Base-by-base conservation (phyloP, 2,329 filamentous ascomycete species). In the Sphaerostilbella broomeana region DNA sequence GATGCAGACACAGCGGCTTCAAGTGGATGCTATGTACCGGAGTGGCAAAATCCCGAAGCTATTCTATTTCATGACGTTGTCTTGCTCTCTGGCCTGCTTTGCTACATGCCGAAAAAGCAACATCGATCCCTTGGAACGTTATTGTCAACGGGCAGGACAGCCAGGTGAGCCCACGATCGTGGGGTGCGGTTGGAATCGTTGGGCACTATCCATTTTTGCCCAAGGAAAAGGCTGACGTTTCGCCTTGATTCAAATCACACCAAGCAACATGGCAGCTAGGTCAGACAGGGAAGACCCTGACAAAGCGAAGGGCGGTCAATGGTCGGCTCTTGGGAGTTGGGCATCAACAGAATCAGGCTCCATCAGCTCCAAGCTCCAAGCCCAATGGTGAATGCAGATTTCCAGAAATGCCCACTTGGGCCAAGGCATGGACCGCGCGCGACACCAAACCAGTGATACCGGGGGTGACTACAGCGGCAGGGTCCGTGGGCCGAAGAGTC, bases 301-400 rank as follows among this genome's bases (percentile, higher is more conserved):
- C 29, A 19, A 21, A 18, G 30, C 24, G 22, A 33, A 28, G 26
- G 24, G 24, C 30, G 38, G 38, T 33, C 20, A 16, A 27, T 36
- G 42, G 38, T 35, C 30, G 34, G 42, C 38, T 28, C 33, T 20
- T 31, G 18, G 21, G 15, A 24, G 21, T 42, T 42, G 42, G 42
- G 42, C 42, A 44, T 20, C 42, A 44, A 44, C n/a, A n/a, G n/a
- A 33, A 21, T 42, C 42, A 22, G 42, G 42, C 38, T 44, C 38
- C 42, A 27, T 37, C 29, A 15, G 28, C 33, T 34, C 12, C 36
- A 24, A 44, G 33, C 42, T n/a, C 42, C 38, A 37, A 44, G 29
- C 31, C 13, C 17, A 38, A 26, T 38, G 35, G 30, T 38, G 32
- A 33, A 18, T 33, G 28, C 29, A n/a, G n/a, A n/a, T n/a, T n/a